A percentile compares a stretch with the other conserved stretches of the same genome.
Conservation (phyloP, 805 yeast genomes). For the Ogataea paraovalis region DNA sequence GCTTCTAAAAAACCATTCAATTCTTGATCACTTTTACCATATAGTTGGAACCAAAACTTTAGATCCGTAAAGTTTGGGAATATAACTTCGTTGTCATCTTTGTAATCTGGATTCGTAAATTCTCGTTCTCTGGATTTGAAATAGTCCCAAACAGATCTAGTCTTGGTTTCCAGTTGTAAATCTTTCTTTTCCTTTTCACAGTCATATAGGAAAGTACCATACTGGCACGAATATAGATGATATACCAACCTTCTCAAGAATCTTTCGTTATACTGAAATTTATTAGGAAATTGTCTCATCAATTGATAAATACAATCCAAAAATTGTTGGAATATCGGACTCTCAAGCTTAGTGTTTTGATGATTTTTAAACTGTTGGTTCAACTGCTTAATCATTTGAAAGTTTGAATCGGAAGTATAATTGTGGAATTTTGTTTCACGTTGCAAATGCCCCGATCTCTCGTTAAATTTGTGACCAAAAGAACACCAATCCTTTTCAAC, state of each 20-base stretch:
- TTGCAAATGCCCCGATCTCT: conserved; percentile 73
- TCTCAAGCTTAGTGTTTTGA: conserved; percentile 54
- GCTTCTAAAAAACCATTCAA: conserved; percentile 38
- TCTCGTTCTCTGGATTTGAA: conserved; percentile 72
- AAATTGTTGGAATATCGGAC: conserved; percentile 94
- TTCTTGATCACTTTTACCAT: conserved; percentile 71
- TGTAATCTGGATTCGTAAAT: conserved; percentile 54
- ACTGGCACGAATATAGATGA: conserved; percentile 90
- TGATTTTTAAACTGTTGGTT: conserved; percentile 48
- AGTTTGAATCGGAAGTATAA: conserved; percentile 32
- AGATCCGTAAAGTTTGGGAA: conserved; percentile 59
- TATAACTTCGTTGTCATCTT: conserved; percentile 41
- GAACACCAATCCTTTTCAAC: conserved; percentile 95
- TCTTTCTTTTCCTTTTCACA: conserved; percentile 59
- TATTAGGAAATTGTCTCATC: conserved; percentile 59
- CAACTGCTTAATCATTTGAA: conserved; percentile 42
- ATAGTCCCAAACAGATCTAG: conserved; percentile 91
- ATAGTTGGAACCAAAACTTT: conserved; percentile 88
- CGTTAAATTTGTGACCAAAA: conserved; percentile 87
- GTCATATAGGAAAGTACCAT: conserved; percentile 83
- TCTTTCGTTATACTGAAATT: conserved; percentile 85
- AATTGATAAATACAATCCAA: conserved; percentile 86
- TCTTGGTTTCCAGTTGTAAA: conserved; percentile 39
- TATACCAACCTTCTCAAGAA: conserved; percentile 80
- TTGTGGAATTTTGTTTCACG: conserved; percentile 47